Base-by-base conservation (phyloP, 495 filamentous ascomycete genomes). In the Hamigera avellanea region DNA sequence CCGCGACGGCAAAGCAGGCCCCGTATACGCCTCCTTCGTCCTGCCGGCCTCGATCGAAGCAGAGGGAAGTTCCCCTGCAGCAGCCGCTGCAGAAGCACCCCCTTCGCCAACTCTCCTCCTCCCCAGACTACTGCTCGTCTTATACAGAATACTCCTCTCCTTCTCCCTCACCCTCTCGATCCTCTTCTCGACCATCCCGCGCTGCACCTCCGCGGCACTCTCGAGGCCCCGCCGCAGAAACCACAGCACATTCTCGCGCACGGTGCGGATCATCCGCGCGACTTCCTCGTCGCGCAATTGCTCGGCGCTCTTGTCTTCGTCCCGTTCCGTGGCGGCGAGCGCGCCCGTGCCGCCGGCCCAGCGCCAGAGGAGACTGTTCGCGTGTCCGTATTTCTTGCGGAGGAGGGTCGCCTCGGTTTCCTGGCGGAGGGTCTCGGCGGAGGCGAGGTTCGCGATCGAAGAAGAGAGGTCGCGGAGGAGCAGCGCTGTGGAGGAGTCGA, bases 101-200 rank as follows among this genome's bases (percentile, higher is more conserved):
- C n/a, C n/a, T n/a, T n/a, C 35, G 37, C 37, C 23, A 29, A 17
- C 30, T 25, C 29, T 17, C 18, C 16, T 25, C 35, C 26, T 33
- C 30, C 26, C 23, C 36, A 32, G 32, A 25, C 19, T 10, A 13
- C 18, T 13, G 6, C 21, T n/a, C 42, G 50, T 42, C 51, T 83
- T 91, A 41, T 86, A 82, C 40, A 95, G 57, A 32, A 89, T 72
- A 56, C 83, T 91, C 62, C 81, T 86, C 54, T 79, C 86, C 70
- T 79, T 86, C 66, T 96, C 93, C 50, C 86, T 66, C 50, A 87
- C 83, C 39, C 93, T 63, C 52, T 75, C 73, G 41, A 96, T 57
- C 48, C 91, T 59, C 51, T 81, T 81, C 61, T 94, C 91, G 64
- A 96, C 93, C 84, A 95, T 95, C 32, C 63, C 67, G 36, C 83